phyloP scores from a whole-genome alignment of 441 rosid species.

The Lepidium campestre region DNA sequence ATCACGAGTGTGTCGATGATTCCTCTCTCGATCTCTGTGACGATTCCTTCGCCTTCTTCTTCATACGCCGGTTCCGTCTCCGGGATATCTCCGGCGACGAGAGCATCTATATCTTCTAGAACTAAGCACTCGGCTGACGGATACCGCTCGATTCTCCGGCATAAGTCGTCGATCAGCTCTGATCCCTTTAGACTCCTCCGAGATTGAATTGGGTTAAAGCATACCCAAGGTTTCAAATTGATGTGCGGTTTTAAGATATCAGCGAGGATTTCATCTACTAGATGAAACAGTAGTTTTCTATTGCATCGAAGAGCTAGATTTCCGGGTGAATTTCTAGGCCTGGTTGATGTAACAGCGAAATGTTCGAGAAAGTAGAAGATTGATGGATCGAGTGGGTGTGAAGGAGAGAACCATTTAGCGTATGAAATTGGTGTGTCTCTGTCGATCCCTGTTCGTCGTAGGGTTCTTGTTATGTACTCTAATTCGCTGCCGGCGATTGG shows the following conservation, averaged over 20 bases:
- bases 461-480: constrained; percentile 59
- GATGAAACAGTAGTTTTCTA: constrained; percentile 56
- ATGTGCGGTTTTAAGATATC: constrained; percentile 43
- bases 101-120: constrained; percentile 68
- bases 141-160: constrained; percentile 35
- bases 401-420: constrained; percentile 58
- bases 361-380: constrained; percentile 57
- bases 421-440: constrained; percentile 47
- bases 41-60: constrained; percentile 66
- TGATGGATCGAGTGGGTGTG: constrained; percentile 37
- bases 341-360: constrained; percentile 12
- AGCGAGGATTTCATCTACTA: constrained; percentile 57
- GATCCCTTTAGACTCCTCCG: constrained; percentile 30
- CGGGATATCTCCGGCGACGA: constrained; percentile 58
- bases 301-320: constrained; percentile 46
- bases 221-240: constrained; percentile 44
- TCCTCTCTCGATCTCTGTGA: constrained; percentile 51
- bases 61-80: constrained; percentile 29
- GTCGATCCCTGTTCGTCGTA: constrained; percentile 49
- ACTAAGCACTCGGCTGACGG: constrained; percentile 59
- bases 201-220: not conserved
- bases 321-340: not conserved
- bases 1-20: constrained; percentile 47
- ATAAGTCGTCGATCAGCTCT: constrained; percentile 34
- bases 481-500: constrained; percentile 37